Conservation (phyloP, 805 yeast species). For the Cyberlindnera maclurae region DNA sequence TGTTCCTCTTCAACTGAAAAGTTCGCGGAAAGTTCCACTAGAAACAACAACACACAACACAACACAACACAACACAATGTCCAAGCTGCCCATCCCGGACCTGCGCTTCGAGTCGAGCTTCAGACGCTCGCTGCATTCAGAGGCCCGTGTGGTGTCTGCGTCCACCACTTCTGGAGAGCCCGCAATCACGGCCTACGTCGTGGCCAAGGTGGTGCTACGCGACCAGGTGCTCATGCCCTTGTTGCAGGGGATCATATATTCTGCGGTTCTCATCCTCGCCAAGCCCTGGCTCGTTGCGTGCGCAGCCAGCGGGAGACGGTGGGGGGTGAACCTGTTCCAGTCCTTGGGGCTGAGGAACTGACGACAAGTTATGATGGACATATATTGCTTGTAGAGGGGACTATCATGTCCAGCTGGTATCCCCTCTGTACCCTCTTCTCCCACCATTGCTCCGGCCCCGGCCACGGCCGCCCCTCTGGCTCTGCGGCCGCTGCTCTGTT, state of each 20-base stretch:
- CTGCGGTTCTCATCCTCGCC: conserved; percentile 31
- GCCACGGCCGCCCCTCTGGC: too few species aligned
- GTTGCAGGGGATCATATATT: conserved; percentile 43
- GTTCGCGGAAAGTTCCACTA: too few species aligned
- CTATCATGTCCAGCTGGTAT: too few species aligned
- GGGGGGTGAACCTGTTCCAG: conserved; percentile 16
- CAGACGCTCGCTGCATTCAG: conserved; percentile 27
- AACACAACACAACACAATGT: conserved; percentile 1
- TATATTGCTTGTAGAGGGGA: too few species aligned
- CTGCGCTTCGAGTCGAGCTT: conserved; percentile 62
- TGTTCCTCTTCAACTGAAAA: not conserved
- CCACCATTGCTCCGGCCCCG: too few species aligned
- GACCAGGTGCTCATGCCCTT: conserved; percentile 50
- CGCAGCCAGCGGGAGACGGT: conserved; percentile 21
- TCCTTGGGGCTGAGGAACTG: conserved; percentile 12
- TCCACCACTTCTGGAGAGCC: not conserved
- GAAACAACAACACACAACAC: too few species aligned
- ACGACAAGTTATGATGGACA: not conserved
- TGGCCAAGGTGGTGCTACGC: conserved; percentile 40
- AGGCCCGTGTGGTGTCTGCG: conserved; percentile 2
- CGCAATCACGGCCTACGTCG: conserved; percentile 33
- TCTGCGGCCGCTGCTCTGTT: conserved; percentile 33
- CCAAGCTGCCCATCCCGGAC: conserved; percentile 41
- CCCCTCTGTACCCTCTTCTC: too few species aligned
- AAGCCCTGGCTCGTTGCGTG: conserved; percentile 29